These are phyloP conservation scores for Pyricularia sp. DNA, from an alignment of 2,329 filamentous ascomycete genomes.

Conservation along the genomic window DNA sequence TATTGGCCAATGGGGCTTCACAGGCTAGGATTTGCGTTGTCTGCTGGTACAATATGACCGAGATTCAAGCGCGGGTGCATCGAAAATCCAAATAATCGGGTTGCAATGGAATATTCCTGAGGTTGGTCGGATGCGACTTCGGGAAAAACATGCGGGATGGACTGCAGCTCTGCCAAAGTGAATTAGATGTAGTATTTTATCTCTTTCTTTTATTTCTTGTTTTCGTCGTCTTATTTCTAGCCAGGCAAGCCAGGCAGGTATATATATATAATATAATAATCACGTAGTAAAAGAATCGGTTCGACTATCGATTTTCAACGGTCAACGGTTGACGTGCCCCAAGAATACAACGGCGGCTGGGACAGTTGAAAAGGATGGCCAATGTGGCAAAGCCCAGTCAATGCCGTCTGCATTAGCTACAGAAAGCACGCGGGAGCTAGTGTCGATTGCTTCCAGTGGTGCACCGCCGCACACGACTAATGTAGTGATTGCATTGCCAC, in stretches of 20 bases:
- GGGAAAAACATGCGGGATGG: background rate
- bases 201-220: no score
- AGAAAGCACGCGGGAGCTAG: background rate
- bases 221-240: no score
- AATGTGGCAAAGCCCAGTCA: background rate
- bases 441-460: background rate
- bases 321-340: background rate
- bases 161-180: no score
- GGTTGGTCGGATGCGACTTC: background rate
- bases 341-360: background rate
- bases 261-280: no score
- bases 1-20: background rate
- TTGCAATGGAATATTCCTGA: background rate
- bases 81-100: background rate
- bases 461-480: background rate
- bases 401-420: background rate
- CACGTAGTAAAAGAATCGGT: background rate
- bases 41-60: background rate
- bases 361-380: background rate
- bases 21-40: background rate
- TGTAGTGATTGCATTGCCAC: background rate
- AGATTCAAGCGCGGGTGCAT: background rate
- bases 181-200: no score
- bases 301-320: background rate
- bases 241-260: background rate